These are phyloP conservation scores for Suillus luteus DNA, from an alignment of 768 basidiomycete species.

Conservation along the genomic window DNA sequence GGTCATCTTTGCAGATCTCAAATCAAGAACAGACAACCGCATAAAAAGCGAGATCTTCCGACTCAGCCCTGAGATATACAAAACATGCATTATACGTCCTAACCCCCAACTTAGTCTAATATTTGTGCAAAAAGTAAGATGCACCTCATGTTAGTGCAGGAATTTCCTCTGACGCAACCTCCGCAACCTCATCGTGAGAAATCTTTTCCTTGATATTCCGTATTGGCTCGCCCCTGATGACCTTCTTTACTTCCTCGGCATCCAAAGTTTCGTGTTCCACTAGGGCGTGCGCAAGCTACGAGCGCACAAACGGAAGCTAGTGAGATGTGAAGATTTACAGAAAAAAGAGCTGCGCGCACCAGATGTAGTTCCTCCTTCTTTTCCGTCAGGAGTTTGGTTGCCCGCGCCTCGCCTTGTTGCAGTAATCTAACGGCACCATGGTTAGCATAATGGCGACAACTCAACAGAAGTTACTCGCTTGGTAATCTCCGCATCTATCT, in stretches of 20 bases:
- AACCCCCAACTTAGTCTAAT: conserved; percentile 14
- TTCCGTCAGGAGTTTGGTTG: conserved; percentile 59
- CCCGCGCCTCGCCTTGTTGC: conserved; percentile 68
- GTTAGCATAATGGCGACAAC: background rate
- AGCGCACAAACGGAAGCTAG: background rate
- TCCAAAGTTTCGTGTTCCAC: conserved; percentile 95
- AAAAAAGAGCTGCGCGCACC: conserved; percentile 41
- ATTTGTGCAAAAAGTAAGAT: conserved; percentile 7
- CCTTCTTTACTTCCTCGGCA: conserved; percentile 81
- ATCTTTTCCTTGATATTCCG: conserved; percentile 68
- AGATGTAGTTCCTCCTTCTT: conserved; percentile 76
- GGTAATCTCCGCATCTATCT: conserved; percentile 88
- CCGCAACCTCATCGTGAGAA: conserved; percentile 45
- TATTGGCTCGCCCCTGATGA: conserved; percentile 82
- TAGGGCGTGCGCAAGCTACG: conserved; percentile 83
- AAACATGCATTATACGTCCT: conserved; percentile 18
- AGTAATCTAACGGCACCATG: conserved; percentile 48
- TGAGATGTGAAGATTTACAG: background rate
- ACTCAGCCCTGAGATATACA: conserved; percentile 14
- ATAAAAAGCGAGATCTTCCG: background rate
- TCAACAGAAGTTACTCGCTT: conserved; percentile 49
- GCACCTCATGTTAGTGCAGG: conserved; percentile 17
- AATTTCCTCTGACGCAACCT: conserved; percentile 12
- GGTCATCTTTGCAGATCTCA: background rate
- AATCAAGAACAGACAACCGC: background rate